These are phyloP conservation scores for Penicillium cinerascens DNA, from an alignment of 495 filamentous ascomycete species.

Conservation along the genomic window DNA sequence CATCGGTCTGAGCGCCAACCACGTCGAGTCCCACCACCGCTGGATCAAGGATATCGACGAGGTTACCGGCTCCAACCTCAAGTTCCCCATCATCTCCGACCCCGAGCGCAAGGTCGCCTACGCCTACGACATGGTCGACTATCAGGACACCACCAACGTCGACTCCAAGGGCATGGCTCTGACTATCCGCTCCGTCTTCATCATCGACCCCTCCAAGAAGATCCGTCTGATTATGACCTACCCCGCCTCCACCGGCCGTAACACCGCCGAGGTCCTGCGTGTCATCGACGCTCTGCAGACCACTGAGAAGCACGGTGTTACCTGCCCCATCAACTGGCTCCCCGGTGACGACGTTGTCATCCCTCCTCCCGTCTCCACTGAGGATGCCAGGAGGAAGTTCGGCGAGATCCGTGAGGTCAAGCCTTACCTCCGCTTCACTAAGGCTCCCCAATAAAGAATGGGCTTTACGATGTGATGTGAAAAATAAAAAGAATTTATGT, in stretches of 20 bases:
- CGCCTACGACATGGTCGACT: constrained; percentile 65
- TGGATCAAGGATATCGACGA: constrained; percentile 70
- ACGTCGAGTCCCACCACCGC: constrained; percentile 52
- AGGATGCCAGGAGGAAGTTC: constrained; percentile 65
- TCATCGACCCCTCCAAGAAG: constrained; percentile 69
- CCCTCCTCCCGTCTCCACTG: constrained; percentile 58
- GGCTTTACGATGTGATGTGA: constrained; percentile 19
- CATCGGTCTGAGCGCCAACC: constrained; percentile 77
- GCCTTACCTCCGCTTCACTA: constrained; percentile 53
- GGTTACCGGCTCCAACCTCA: constrained; percentile 49
- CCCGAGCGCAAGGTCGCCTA: constrained; percentile 61
- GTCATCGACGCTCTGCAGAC: constrained; percentile 65
- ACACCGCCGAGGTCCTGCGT: constrained; percentile 62
- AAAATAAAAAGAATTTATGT: neutral
- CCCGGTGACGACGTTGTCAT: constrained; percentile 66
- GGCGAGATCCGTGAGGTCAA: constrained; percentile 61
- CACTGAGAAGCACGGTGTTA: constrained; percentile 60
- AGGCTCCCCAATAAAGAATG: constrained; percentile 33
- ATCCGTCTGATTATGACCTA: constrained; percentile 67
- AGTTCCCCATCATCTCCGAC: constrained; percentile 70
- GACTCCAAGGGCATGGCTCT: constrained; percentile 58
- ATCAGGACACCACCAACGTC: constrained; percentile 53
- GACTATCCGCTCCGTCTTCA: constrained; percentile 66
- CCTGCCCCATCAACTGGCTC: constrained; percentile 63
- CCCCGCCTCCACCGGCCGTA: constrained; percentile 62